Evolutionary conservation across 2,329 filamentous ascomycete genomes (phyloP), one percentile per base, ranked within the genome.

Genomic region (Fusarium kyushuense): DNA sequence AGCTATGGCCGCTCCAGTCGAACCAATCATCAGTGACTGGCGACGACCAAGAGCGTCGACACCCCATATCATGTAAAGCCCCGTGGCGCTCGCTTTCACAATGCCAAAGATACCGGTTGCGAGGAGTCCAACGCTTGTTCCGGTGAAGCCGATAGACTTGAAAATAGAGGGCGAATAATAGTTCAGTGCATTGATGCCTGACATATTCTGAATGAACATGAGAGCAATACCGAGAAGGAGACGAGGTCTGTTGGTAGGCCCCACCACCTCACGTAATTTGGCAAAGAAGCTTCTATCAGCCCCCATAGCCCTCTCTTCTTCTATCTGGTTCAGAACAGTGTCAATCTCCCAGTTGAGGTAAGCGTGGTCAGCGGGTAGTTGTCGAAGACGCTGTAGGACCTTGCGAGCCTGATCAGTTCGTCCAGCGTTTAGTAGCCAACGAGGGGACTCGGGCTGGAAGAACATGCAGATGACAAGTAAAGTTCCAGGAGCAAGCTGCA

Each of bases 141-240:
- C 63, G 5, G 65, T 63, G 12, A 66, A 61, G 2, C 65, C 65
- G 13, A 68, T 63, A 4, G 63, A 58, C 27, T 66, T 57, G 30
- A 68, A 67, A 16, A 68, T 57, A 2, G 54, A 54, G 16, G 56
- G 56, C 0, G 56, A 59, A 23, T 59, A 59, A 21, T 59, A 59
- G n/a, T 59, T 59, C 3, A 59, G 42, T 7, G 56, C 56, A 29
- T 59, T 59, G 17, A 55, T 55, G 19, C 56, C 54, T 3, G 54
- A 56, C 54, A 56, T 56, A n/a, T 51, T 51, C 16, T 54, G 52
- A 7, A 54, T 54, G n/a, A 54, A 48, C 52, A 54, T 54, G 17
- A 54, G 52, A 30, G 52, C 52, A 2, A 54, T 36, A 5, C 52
- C 52, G 5, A 54, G 23, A 12, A 54, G 52, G 8, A 54, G 52